Evolutionary conservation across 1,139 yeast genomes (phyloP).

Genomic region (Candida labiduridarum): DNA sequence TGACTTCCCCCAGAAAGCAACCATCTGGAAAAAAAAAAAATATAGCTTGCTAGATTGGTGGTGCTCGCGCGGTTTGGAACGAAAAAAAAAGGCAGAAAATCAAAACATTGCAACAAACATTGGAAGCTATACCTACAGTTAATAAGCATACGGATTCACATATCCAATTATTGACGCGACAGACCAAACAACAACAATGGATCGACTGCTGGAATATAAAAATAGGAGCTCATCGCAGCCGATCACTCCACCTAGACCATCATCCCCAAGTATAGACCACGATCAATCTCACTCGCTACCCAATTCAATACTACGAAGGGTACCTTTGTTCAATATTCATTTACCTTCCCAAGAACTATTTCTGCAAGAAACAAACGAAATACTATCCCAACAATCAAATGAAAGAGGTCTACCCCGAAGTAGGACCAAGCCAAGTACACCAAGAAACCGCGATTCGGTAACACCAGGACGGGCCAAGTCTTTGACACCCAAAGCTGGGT

Average conservation of each 20-base stretch:
- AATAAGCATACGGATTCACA: background rate
- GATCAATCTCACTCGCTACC: slow-evolving; percentile 7
- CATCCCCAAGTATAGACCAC: background rate
- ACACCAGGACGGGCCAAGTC: background rate
- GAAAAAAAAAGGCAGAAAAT: too few relatives aligned
- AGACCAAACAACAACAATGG: background rate
- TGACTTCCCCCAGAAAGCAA: too few relatives aligned
- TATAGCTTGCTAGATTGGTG: background rate
- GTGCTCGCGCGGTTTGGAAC: background rate
- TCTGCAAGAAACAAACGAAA: slow-evolving; percentile 4
- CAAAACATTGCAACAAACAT: background rate
- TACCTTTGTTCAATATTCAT: slow-evolving; percentile 7
- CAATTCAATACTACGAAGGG: slow-evolving; percentile 3
- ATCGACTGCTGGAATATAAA: background rate
- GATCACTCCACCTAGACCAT: slow-evolving; percentile 9
- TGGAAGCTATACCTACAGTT: background rate
- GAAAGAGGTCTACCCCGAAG: background rate
- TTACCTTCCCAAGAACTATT: slow-evolving; percentile 9
- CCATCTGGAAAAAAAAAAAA: background rate
- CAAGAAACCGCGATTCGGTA: background rate
- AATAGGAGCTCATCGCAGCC: slow-evolving; percentile 10
- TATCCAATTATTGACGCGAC: background rate
- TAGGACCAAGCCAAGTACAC: slow-evolving; percentile 5
- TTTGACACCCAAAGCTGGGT: background rate
- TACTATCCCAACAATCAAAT: slow-evolving; percentile 1